Evolutionary conservation across 371 early-diverging fungal genomes (phyloP).

Genomic region (Dentiscutata heterogama): DNA sequence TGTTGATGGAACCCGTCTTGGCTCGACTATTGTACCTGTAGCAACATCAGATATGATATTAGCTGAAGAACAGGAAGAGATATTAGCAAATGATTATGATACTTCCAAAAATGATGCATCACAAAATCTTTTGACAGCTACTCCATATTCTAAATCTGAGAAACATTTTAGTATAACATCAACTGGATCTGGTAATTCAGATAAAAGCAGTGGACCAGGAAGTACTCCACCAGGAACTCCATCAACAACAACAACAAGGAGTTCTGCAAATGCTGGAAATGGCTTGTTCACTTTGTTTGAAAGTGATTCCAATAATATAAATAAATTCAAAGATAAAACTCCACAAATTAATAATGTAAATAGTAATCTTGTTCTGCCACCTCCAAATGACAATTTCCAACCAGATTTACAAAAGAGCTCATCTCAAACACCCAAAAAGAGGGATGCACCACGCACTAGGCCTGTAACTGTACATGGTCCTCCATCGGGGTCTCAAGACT

Average conservation of each 20-base stretch:
- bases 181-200: slow-evolving; percentile 12
- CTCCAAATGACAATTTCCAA: not conserved
- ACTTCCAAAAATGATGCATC: not conserved
- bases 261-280: not conserved
- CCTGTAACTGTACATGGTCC: slow-evolving; percentile 43
- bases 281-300: slow-evolving; percentile 43
- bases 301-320: not conserved
- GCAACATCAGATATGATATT: slow-evolving; percentile 9
- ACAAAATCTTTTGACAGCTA: not conserved
- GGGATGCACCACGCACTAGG: slow-evolving; percentile 41
- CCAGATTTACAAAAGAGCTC: slow-evolving; percentile 1
- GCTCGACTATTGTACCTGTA: not conserved
- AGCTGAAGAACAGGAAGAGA: slow-evolving; percentile 12
- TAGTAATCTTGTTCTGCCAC: slow-evolving; percentile 4
- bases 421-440: slow-evolving; percentile 39
- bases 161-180: slow-evolving; percentile 28
- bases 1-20: slow-evolving; percentile 40
- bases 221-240: slow-evolving; percentile 31
- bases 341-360: not conserved
- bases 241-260: not conserved
- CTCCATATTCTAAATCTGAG: not conserved
- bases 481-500: slow-evolving; percentile 1
- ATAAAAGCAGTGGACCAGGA: not conserved
- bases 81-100: not conserved
- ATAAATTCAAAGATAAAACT: not conserved